These are phyloP conservation scores for Acanthamoeba healyi DNA, from an alignment of 208 protist species.

Conservation along the genomic window DNA sequence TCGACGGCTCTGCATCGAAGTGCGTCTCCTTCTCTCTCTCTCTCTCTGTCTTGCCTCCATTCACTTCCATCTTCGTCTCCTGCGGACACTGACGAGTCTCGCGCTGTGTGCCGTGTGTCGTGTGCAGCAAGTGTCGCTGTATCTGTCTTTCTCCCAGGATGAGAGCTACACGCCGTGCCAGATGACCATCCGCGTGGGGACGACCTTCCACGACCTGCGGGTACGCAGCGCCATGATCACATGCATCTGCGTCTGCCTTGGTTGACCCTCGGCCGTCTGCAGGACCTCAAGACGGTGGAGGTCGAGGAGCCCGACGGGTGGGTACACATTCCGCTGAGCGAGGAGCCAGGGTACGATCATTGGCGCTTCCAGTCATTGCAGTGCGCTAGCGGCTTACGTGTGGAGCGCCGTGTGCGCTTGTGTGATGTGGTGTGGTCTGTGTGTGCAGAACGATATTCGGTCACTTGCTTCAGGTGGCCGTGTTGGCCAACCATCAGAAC, in stretches of 20 bases:
- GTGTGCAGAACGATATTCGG: constrained; percentile 23
- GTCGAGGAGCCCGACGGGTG: constrained; percentile 89
- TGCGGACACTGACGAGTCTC: too few relatives aligned
- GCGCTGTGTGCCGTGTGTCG: too few relatives aligned
- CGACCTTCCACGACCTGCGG: constrained; percentile 87
- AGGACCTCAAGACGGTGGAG: constrained; percentile 85
- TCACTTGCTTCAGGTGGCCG: constrained; percentile 88
- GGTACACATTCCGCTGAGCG: constrained; percentile 84
- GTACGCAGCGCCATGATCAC: too few relatives aligned
- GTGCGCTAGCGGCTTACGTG: too few relatives aligned
- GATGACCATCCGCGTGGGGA: constrained; percentile 86
- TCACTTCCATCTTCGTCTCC: too few relatives aligned
- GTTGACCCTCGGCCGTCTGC: too few relatives aligned
- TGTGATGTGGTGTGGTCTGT: too few relatives aligned
- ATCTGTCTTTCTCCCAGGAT: constrained; percentile 88
- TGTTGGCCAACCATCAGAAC: constrained; percentile 91
- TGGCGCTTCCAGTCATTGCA: not conserved
- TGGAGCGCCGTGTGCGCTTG: too few relatives aligned
- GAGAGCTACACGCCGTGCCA: constrained; percentile 91
- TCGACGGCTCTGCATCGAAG: constrained; percentile 1
- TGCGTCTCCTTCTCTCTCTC: not conserved
- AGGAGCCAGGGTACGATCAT: not conserved
- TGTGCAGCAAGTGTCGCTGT: constrained; percentile 76
- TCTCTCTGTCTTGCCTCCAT: too few relatives aligned
- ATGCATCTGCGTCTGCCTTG: too few relatives aligned